Evolutionary conservation across 495 filamentous ascomycete genomes (phyloP), one percentile per base, ranked within the genome.

Genomic region (Antarctomyces pellizariae): DNA sequence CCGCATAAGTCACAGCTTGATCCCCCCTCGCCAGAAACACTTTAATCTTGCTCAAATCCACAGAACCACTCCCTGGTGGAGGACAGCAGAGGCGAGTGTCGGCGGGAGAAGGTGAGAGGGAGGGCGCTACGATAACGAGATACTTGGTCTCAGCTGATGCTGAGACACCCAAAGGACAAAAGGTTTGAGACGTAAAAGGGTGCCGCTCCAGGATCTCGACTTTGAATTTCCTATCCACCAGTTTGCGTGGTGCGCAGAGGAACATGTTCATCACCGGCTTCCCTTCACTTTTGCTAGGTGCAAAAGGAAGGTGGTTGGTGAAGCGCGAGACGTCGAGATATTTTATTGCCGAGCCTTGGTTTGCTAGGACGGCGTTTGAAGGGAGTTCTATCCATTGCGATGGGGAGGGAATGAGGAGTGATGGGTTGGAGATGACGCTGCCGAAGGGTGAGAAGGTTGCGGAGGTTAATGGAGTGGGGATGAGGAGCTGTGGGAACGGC

Each of bases 51-150:
- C 44, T 26, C 26, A 91, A 37, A 51, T 91, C 80, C 5, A 86
- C 86, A 25, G 75, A 53, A 0, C 83, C 76, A 0, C 39, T 57
- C 26, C 62, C 63, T 5, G 53, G 55, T 4, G 56, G 42, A 4
- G 0, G 36, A 30, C 7, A 18, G 50, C 51, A 11, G 48, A 43
- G 31, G 28, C 29, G 30, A 31, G n/a, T n/a, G 24, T 40, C 37
- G 5, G 15, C 28, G 30, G 49, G n/a, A 30, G 43, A 29, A 16
- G 56, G 43, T 25, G 53, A 37, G 19, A 59, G 40, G 27, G 66
- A 76, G 0, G 82, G 86, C 9, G 89, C 86, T 13, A 97, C 86
- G 26, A 93, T 67, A 25, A 97, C 78, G n/a, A 97, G 59, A 39
- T 74, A 89, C 13, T 52, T 37, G 2, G 33, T 17, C 0, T 30